Evolutionary conservation across 1,139 yeast species (phyloP), one percentile per base, ranked within the genome.

Genomic region (Lodderomyces beijingensis): DNA sequence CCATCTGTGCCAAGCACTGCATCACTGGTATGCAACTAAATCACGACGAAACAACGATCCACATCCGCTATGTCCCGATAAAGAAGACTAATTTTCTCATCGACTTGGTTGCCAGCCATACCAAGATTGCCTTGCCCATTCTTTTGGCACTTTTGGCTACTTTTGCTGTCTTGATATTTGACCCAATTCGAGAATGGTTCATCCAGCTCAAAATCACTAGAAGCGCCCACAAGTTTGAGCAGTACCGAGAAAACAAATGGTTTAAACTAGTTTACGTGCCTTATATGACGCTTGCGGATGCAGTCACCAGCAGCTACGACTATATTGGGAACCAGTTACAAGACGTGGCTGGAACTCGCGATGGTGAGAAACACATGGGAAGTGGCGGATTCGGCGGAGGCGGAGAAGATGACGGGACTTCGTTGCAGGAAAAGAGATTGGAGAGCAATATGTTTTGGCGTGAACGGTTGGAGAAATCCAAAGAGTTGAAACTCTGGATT

Each of bases 1-100:
- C 96, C 1, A 80, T 88, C 6, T 67, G 87, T 41, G 96, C 98
- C 1, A 79, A 88, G 48, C 89, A 88, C 54, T 91, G 98, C 71
- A 71, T 87, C 20, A 87, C 95, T 16, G 96, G 96, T 27, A 63
- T 77, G 46, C 64, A 55, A 30, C 58, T 82, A 32, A 74, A 76
- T 30, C 70, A 70, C 22, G 63, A 57, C 13, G 51, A 55, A 25
- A 80, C 95, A 0, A 65, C 66, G 0, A 52, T 89, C 28, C 96
- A 88, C 49, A 70, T 89, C 28, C 84, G 79, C 43, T 89, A 83
- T 53, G 74, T 73, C 25, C 79, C 81, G 6, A 51, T 71, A 13
- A 61, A 67, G 20, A 62, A 74, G 38, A 74, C 64, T 20, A 79
- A 77, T 46, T 49, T 70, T 31, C 42, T 87, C 3, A 59, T 70